Evolutionary conservation across 441 rosid species (phyloP).

Genomic region (Populus hybrid): DNA sequence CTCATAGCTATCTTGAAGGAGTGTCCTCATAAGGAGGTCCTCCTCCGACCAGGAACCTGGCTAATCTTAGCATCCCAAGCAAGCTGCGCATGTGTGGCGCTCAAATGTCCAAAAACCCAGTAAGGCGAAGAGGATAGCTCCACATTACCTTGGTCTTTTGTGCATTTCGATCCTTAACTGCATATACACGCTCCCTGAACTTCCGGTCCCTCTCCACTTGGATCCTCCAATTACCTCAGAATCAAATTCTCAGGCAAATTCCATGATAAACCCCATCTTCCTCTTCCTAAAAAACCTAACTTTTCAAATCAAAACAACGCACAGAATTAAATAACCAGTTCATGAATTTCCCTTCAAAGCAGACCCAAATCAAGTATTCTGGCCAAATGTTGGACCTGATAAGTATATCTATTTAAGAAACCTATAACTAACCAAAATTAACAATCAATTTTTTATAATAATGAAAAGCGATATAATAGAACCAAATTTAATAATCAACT

Average conservation of each 20-base stretch:
- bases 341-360: not conserved
- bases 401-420: not conserved
- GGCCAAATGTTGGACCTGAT: not conserved
- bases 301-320: not conserved
- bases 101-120: conserved; percentile 93
- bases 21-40: too few relatives aligned
- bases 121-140: conserved; percentile 82
- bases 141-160: conserved; percentile 92
- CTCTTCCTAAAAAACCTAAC: conserved; percentile 4
- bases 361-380: not conserved
- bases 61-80: conserved; percentile 92
- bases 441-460: not conserved
- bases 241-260: conserved; percentile 81
- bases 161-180: conserved; percentile 59
- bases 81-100: conserved; percentile 85
- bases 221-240: conserved; percentile 87
- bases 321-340: not conserved
- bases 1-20: conserved; percentile 40
- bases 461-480: not conserved
- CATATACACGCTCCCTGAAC: conserved; percentile 71
- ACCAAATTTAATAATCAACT: not conserved
- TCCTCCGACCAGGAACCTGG: conserved; percentile 86
- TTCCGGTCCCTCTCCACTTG: conserved; percentile 78
- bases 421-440: not conserved
- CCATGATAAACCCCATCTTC: conserved; percentile 82